Percentiles rank a stretch among this genome's conserved stretches.
phyloP scores from a whole-genome alignment of 192 early-diverging fungal species.

The Coemansia sp. region DNA sequence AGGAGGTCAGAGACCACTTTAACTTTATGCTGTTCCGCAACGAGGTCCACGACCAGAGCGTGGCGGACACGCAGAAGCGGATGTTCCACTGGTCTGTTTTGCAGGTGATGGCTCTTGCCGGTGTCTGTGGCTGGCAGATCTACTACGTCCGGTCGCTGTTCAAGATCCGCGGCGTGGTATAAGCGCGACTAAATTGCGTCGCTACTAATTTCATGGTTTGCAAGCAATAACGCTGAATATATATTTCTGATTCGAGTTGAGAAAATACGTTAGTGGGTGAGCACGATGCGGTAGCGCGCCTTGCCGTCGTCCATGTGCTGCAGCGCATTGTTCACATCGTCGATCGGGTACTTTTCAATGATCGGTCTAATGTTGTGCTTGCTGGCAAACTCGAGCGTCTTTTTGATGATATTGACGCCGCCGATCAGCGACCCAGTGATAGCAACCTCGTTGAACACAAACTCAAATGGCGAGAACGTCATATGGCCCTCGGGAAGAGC shows the following conservation, averaged over 20 bases:
- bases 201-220: background rate
- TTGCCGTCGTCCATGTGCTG: constrained; percentile 61
- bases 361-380: constrained; percentile 63
- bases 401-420: constrained; percentile 53
- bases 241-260: background rate
- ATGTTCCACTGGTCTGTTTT: constrained; percentile 53
- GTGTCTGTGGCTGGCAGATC: constrained; percentile 54
- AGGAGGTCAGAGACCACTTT: constrained; percentile 52
- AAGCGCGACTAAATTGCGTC: background rate
- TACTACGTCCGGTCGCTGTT: constrained; percentile 52
- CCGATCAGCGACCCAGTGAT: constrained; percentile 72
- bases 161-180: constrained; percentile 54
- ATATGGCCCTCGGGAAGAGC: constrained; percentile 63
- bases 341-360: constrained; percentile 66
- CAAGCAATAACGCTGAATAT: background rate
- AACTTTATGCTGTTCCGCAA: constrained; percentile 55
- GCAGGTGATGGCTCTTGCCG: constrained; percentile 44
- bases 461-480: constrained; percentile 34
- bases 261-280: constrained; percentile 41
- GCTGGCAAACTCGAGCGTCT: constrained; percentile 70
- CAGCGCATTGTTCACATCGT: constrained; percentile 63
- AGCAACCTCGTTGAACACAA: constrained; percentile 55
- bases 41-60: constrained; percentile 50
- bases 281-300: constrained; percentile 70
- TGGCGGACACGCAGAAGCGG: constrained; percentile 38